A percentile compares a stretch with the other conserved stretches of the same genome.
phyloP scores from a whole-genome alignment of 2,329 filamentous ascomycete genomes.

The Aspergillus pseudoviridinutans region DNA sequence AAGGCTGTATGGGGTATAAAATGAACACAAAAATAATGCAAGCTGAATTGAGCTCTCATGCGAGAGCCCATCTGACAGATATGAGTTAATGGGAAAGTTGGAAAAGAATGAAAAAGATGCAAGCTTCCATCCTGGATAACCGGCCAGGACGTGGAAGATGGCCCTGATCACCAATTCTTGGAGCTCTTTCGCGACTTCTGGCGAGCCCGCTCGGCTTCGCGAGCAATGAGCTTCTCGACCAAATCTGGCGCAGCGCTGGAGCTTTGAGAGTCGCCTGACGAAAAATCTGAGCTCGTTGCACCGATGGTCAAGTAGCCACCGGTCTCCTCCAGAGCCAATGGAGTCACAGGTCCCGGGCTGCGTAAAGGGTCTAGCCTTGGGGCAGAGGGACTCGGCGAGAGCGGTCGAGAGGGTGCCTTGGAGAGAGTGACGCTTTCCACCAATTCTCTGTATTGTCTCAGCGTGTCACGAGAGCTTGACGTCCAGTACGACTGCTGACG shows the following conservation, averaged over 20 bases:
- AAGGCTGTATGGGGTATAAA: background rate
- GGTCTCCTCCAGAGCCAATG: conserved; percentile 39
- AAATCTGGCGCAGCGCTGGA: conserved; percentile 27
- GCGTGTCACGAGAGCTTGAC: conserved; percentile 34
- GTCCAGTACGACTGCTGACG: conserved; percentile 30
- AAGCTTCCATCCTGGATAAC: conserved; percentile 8
- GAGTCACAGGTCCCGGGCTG: conserved; percentile 46
- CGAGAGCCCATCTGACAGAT: background rate
- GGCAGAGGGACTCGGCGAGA: conserved; percentile 36
- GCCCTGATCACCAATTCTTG: conserved; percentile 23
- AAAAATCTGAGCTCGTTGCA: conserved; percentile 14
- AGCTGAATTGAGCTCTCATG: background rate
- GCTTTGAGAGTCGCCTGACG: conserved; percentile 18
- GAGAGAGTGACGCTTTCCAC: conserved; percentile 33
- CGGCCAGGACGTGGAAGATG: conserved; percentile 8
- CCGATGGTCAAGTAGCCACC: conserved; percentile 41
- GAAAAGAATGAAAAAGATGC: background rate
- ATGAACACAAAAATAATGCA: background rate
- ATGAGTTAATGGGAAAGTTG: background rate
- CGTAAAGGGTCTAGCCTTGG: conserved; percentile 43
- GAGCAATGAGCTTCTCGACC: conserved; percentile 31
- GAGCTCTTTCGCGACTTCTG: conserved; percentile 25
- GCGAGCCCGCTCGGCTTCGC: conserved; percentile 29
- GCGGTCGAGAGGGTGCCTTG: conserved; percentile 24
- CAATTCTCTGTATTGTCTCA: conserved; percentile 42